Conservation (phyloP, 306 rosid genomes). For the Fagus crenata region DNA sequence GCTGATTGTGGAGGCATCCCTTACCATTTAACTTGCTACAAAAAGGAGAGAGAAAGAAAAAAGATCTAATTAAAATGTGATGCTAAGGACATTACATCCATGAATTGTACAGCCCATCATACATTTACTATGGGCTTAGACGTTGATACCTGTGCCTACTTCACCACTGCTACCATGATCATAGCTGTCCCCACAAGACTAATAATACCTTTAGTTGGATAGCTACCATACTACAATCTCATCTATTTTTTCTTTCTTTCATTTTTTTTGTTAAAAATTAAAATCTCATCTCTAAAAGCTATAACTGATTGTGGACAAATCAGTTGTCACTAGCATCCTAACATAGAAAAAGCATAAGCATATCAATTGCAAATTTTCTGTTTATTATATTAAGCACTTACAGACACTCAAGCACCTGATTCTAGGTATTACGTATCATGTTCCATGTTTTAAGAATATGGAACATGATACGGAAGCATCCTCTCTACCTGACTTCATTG, state of each 20-base stretch:
- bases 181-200: no score
- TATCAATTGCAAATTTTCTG: neutral
- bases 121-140: slow-evolving; percentile 13
- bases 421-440: neutral
- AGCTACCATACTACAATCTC: no score
- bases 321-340: neutral
- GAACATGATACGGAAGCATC: no score
- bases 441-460: no score
- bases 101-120: neutral
- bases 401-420: neutral
- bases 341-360: neutral
- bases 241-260: no score
- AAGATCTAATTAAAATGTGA: no score
- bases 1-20: neutral
- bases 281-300: neutral
- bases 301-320: neutral
- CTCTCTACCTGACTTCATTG: no score
- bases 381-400: neutral
- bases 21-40: neutral
- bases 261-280: no score
- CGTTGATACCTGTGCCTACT: slow-evolving; percentile 6
- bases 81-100: neutral
- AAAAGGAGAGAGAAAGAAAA: no score
- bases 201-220: no score
- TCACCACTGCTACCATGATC: neutral